Evolutionary conservation across 495 filamentous ascomycete species (phyloP).

Genomic region (Copromyces sp.): DNA sequence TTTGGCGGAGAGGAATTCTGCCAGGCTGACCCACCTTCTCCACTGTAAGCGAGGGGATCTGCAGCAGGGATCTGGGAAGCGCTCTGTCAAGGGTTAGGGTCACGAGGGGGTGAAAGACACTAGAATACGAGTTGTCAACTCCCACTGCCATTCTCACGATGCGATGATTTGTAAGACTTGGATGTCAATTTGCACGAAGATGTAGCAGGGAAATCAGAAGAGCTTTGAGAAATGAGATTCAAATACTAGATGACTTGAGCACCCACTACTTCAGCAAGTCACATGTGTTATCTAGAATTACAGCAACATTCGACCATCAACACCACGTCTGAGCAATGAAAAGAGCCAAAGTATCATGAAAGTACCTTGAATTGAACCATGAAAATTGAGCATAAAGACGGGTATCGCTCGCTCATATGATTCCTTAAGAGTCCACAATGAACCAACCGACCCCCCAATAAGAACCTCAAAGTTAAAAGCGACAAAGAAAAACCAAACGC

Average conservation of each 20-base stretch:
- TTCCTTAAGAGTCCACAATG: background rate
- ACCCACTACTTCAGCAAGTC: background rate
- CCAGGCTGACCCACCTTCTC: slow-evolving; percentile 13
- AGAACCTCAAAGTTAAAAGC: background rate
- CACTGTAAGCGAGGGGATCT: background rate
- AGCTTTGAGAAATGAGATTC: background rate
- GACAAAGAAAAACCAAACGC: background rate
- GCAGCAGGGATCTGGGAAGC: background rate
- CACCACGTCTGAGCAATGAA: background rate
- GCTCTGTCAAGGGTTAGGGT: background rate
- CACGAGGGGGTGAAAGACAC: background rate
- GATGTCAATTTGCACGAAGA: background rate
- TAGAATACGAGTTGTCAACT: background rate
- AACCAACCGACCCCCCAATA: background rate
- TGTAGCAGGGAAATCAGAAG: background rate
- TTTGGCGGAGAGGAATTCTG: slow-evolving; percentile 30
- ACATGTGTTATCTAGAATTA: background rate
- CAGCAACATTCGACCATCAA: background rate
- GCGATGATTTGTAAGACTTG: background rate
- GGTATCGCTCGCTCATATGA: background rate
- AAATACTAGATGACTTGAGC: background rate
- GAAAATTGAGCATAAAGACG: background rate
- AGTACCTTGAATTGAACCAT: background rate
- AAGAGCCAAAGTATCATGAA: background rate
- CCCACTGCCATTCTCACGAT: background rate